phyloP scores from a whole-genome alignment of 2,329 filamentous ascomycete species.

The Alternaria viburni region DNA sequence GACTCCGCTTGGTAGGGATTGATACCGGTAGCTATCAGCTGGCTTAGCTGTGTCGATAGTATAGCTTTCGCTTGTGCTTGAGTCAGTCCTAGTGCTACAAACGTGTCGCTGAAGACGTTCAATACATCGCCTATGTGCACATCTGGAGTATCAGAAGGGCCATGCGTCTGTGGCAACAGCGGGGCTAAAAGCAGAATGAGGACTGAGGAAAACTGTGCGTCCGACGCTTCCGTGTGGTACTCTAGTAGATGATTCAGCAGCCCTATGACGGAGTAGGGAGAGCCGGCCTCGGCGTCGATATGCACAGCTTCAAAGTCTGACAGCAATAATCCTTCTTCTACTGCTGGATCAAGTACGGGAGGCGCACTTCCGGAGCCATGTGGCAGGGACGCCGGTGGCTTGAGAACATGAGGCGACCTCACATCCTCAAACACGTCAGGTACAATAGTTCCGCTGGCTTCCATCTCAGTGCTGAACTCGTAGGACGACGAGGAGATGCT shows the following conservation, averaged over 20 bases:
- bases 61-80: constrained; percentile 50
- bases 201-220: constrained; percentile 56
- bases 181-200: constrained; percentile 56
- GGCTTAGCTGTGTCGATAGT: constrained; percentile 48
- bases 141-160: constrained; percentile 33
- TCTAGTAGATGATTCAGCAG: constrained; percentile 52
- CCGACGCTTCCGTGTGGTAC: constrained; percentile 51
- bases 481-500: constrained; percentile 38
- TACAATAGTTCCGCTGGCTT: constrained; percentile 52
- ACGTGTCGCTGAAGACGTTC: constrained; percentile 49
- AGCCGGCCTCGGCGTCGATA: constrained; percentile 40
- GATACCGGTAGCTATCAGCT: constrained; percentile 52
- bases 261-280: constrained; percentile 50
- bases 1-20: constrained; percentile 61
- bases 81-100: constrained; percentile 46
- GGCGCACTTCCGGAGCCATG: constrained; percentile 33
- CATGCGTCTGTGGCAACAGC: constrained; percentile 52
- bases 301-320: constrained; percentile 47
- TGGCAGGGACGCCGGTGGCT: constrained; percentile 19
- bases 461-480: constrained; percentile 45
- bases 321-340: constrained; percentile 39
- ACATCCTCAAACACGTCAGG: constrained; percentile 40
- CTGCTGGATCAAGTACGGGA: constrained; percentile 31
- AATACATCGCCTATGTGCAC: constrained; percentile 43
- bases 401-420: constrained; percentile 32